A percentile compares a stretch with the other conserved stretches of the same genome.
Evolutionary conservation across 2,329 filamentous ascomycete species (phyloP).

Genomic region (Pyrenophora graminea): DNA sequence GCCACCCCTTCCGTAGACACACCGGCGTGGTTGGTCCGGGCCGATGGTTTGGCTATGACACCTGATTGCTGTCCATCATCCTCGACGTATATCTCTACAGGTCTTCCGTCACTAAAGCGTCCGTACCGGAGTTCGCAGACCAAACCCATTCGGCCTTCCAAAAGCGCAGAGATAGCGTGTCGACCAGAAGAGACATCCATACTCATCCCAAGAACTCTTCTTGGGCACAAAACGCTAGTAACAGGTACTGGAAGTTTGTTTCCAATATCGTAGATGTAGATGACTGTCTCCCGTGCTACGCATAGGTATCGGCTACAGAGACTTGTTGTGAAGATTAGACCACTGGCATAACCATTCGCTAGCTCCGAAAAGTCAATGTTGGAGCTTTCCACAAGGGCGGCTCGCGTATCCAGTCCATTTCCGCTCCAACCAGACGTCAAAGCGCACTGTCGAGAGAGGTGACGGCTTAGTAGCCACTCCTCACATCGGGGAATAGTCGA

Average conservation of each 20-base stretch:
- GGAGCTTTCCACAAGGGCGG: slow-evolving; percentile 21
- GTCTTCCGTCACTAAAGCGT: background rate
- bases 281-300: slow-evolving; percentile 57
- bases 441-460: slow-evolving; percentile 56
- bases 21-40: slow-evolving; percentile 14
- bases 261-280: slow-evolving; percentile 61
- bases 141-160: slow-evolving; percentile 64
- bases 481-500: slow-evolving; percentile 6
- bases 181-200: slow-evolving; percentile 65
- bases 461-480: slow-evolving; percentile 52
- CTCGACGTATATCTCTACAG: slow-evolving; percentile 18
- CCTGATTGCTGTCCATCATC: slow-evolving; percentile 11
- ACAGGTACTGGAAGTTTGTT: slow-evolving; percentile 50
- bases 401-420: slow-evolving; percentile 31
- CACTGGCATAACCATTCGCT: slow-evolving; percentile 28
- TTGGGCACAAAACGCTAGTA: slow-evolving; percentile 61
- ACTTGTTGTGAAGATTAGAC: slow-evolving; percentile 58
- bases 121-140: slow-evolving; percentile 56
- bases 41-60: slow-evolving; percentile 12
- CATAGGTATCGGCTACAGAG: slow-evolving; percentile 63
- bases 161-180: slow-evolving; percentile 61
- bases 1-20: background rate
- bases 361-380: slow-evolving; percentile 46
- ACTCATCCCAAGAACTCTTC: slow-evolving; percentile 61
- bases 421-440: slow-evolving; percentile 49